A percentile compares a stretch with the other conserved stretches of the same genome.
Conservation (phyloP, 352 stramenopile genomes). For the Aphanomyces astaci region DNA sequence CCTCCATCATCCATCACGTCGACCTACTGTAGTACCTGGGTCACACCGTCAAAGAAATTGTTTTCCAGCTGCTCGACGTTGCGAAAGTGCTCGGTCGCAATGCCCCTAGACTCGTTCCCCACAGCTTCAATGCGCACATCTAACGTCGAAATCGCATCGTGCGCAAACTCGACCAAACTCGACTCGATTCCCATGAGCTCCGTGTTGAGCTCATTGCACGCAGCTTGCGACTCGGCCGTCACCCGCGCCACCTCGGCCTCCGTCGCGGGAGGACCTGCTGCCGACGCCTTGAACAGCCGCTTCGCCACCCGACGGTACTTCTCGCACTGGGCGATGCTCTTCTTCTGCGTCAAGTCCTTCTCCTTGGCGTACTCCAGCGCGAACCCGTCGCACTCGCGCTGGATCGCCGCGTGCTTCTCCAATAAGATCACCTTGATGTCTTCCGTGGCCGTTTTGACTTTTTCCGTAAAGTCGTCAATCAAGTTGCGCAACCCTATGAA, state of each 20-base stretch:
- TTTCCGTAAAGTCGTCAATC: constrained; percentile 86
- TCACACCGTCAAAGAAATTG: constrained; percentile 85
- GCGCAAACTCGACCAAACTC: constrained; percentile 63
- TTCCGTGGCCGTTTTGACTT: constrained; percentile 69
- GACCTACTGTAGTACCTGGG: constrained; percentile 37
- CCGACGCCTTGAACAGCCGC: constrained; percentile 49
- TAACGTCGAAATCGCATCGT: constrained; percentile 55
- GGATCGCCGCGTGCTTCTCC: constrained; percentile 52
- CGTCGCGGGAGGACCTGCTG: constrained; percentile 10
- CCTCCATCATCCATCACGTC: too few relatives aligned
- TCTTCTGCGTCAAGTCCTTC: constrained; percentile 53
- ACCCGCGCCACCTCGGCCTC: constrained; percentile 6
- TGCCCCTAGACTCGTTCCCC: constrained; percentile 48
- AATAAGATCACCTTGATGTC: constrained; percentile 75
- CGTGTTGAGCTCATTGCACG: constrained; percentile 72
- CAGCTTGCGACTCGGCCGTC: constrained; percentile 19
- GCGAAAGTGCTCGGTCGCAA: constrained; percentile 80
- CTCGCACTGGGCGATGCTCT: constrained; percentile 76
- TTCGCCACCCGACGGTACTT: constrained; percentile 70
- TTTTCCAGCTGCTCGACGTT: constrained; percentile 87
- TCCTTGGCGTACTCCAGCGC: constrained; percentile 52
- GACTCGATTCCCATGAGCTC: constrained; percentile 87
- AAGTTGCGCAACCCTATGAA: constrained; percentile 64
- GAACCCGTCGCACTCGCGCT: constrained; percentile 54
- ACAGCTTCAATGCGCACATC: constrained; percentile 58